Evolutionary conservation across 805 yeast genomes (phyloP).

Genomic region (Candida vaughaniae): DNA sequence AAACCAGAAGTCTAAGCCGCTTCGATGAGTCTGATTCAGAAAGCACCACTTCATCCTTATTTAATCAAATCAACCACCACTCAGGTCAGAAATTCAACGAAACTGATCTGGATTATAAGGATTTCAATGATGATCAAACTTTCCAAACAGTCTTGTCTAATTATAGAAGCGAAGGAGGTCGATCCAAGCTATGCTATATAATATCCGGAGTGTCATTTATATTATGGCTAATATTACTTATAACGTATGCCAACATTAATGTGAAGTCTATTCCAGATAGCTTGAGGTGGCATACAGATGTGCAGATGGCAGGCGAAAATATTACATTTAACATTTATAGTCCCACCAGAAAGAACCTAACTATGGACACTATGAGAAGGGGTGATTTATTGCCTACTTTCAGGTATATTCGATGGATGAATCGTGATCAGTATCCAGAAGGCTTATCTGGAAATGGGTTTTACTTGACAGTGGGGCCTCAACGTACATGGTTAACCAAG

Average conservation of each 20-base stretch:
- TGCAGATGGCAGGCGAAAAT: slow-evolving; percentile 24
- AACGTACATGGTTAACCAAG: slow-evolving; percentile 19
- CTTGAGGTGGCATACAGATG: slow-evolving; percentile 10
- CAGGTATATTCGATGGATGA: slow-evolving; percentile 27
- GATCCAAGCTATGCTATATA: neutral
- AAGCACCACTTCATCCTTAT: slow-evolving; percentile 2
- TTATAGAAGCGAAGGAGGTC: slow-evolving; percentile 15
- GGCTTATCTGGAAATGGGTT: slow-evolving; percentile 25
- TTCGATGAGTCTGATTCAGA: slow-evolving; percentile 1
- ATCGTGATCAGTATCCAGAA: slow-evolving; percentile 29
- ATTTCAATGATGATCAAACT: slow-evolving; percentile 20
- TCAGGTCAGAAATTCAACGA: neutral
- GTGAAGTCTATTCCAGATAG: slow-evolving; percentile 2
- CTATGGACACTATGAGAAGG: slow-evolving; percentile 23
- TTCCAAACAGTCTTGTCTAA: slow-evolving; percentile 22
- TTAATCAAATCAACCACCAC: slow-evolving; percentile 3
- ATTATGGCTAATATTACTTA: slow-evolving; percentile 9
- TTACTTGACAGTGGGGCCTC: slow-evolving; percentile 20
- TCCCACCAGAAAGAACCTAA: slow-evolving; percentile 25
- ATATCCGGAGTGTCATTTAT: neutral
- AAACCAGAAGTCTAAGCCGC: too few species aligned
- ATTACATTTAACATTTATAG: slow-evolving; percentile 30
- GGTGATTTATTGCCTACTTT: slow-evolving; percentile 21
- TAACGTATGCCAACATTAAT: slow-evolving; percentile 12
- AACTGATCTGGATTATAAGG: slow-evolving; percentile 11